A percentile compares a stretch with the other conserved stretches of the same genome.
These are phyloP conservation scores for Nissolia schottii DNA, from an alignment of 306 rosid species.

Conservation along the genomic window DNA sequence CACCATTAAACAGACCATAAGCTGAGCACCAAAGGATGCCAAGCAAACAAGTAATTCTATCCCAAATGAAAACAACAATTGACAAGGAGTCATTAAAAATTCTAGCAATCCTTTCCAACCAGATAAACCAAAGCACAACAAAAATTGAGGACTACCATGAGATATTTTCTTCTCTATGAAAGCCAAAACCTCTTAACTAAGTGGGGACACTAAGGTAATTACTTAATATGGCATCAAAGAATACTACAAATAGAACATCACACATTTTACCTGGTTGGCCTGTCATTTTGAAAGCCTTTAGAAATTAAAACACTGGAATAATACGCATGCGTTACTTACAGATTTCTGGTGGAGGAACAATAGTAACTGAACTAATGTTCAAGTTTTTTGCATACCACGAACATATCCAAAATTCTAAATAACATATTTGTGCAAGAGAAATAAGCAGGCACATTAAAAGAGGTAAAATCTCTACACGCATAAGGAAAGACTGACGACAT, in stretches of 20 bases:
- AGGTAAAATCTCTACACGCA: not conserved
- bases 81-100: no score
- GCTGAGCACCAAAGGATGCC: no score
- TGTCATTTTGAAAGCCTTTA: not conserved
- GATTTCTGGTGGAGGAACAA: not conserved
- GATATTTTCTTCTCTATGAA: no score
- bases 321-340: not conserved
- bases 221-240: not conserved
- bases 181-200: no score
- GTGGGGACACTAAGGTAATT: not conserved
- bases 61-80: no score
- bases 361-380: not conserved
- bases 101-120: no score
- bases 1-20: no score
- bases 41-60: no score
- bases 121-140: no score
- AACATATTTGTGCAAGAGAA: not conserved
- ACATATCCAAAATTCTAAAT: not conserved
- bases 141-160: no score
- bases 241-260: conserved; percentile 3
- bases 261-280: not conserved
- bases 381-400: not conserved
- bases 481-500: not conserved
- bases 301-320: not conserved
- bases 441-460: not conserved